A percentile compares a stretch with the other conserved stretches of the same genome.
Evolutionary conservation across 1,139 yeast species (phyloP).

Genomic region (Yamadazyma epiphylla): DNA sequence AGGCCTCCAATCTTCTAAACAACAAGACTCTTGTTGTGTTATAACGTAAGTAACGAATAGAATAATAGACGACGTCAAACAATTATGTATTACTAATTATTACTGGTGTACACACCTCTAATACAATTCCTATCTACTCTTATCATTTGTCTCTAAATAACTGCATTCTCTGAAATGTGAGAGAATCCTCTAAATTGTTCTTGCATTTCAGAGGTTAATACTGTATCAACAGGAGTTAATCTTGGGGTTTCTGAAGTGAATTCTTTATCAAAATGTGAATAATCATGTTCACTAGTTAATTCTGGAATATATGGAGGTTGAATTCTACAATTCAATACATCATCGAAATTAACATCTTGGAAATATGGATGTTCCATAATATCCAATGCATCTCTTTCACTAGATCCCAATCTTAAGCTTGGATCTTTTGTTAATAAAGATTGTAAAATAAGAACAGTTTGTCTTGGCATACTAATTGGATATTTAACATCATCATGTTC

Average conservation of each 20-base stretch:
- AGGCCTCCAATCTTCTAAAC: too few relatives aligned
- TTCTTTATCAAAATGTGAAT: slow-evolving; percentile 89
- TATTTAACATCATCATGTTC: slow-evolving; percentile 95
- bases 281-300: slow-evolving; percentile 82
- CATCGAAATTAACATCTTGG: slow-evolving; percentile 86
- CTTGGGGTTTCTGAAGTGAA: slow-evolving; percentile 95
- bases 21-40: too few relatives aligned
- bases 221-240: slow-evolving; percentile 89
- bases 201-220: slow-evolving; percentile 83
- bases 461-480: slow-evolving; percentile 97
- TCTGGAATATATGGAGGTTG: slow-evolving; percentile 86
- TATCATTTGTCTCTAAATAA: too few relatives aligned
- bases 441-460: slow-evolving; percentile 90
- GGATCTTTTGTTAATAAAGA: slow-evolving; percentile 91
- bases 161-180: slow-evolving; percentile 69
- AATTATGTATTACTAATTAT: too few relatives aligned
- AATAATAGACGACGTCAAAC: too few relatives aligned
- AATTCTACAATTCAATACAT: slow-evolving; percentile 65
- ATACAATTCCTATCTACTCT: too few relatives aligned
- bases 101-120: too few relatives aligned
- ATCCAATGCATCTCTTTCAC: slow-evolving; percentile 85
- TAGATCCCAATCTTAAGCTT: slow-evolving; percentile 73
- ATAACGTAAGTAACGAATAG: too few relatives aligned
- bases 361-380: slow-evolving; percentile 95
- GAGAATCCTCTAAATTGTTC: slow-evolving; percentile 97